Evolutionary conservation across 805 yeast genomes (phyloP).

Genomic region (Hanseniaspora hatyaiensis): DNA sequence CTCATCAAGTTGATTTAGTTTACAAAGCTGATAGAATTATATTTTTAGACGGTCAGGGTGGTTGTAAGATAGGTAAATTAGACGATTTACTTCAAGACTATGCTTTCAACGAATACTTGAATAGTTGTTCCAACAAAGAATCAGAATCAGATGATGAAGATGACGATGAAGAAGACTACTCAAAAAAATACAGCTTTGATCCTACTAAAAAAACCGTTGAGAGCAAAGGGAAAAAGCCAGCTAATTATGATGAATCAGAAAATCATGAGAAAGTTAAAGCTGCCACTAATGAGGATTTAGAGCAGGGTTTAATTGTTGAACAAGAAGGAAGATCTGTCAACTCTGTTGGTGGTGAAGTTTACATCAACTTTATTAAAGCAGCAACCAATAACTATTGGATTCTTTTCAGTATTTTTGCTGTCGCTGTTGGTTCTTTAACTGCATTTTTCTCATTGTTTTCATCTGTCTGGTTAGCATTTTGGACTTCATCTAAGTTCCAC

Average conservation of each 20-base stretch:
- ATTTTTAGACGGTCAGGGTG: constrained; percentile 51
- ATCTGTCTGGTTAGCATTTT: constrained; percentile 65
- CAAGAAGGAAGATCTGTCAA: constrained; percentile 53
- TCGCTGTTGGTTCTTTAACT: constrained; percentile 22
- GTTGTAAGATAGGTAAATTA: constrained; percentile 51
- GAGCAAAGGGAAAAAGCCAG: constrained; percentile 4
- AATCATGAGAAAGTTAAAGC: constrained; percentile 16
- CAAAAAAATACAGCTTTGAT: constrained; percentile 17
- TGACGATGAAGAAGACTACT: constrained; percentile 21
- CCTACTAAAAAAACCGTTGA: constrained; percentile 15
- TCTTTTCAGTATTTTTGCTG: constrained; percentile 22
- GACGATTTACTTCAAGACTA: constrained; percentile 39
- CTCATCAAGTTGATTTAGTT: constrained; percentile 69
- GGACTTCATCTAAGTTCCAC: constrained; percentile 53
- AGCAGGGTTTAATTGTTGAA: constrained; percentile 32
- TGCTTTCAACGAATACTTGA: constrained; percentile 40
- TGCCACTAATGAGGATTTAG: constrained; percentile 14
- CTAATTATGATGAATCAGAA: constrained; percentile 8
- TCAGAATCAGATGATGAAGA: constrained; percentile 21
- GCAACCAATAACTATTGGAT: constrained; percentile 41
- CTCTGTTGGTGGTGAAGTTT: constrained; percentile 39
- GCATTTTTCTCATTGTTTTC: constrained; percentile 28
- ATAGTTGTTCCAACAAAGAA: constrained; percentile 30
- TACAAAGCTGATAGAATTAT: constrained; percentile 58
- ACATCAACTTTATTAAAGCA: constrained; percentile 38